Evolutionary conservation across 1,284 basidiomycete species (phyloP), one percentile per base, ranked within the genome.

Genomic region (Cutaneotrichosporon spelunceum): DNA sequence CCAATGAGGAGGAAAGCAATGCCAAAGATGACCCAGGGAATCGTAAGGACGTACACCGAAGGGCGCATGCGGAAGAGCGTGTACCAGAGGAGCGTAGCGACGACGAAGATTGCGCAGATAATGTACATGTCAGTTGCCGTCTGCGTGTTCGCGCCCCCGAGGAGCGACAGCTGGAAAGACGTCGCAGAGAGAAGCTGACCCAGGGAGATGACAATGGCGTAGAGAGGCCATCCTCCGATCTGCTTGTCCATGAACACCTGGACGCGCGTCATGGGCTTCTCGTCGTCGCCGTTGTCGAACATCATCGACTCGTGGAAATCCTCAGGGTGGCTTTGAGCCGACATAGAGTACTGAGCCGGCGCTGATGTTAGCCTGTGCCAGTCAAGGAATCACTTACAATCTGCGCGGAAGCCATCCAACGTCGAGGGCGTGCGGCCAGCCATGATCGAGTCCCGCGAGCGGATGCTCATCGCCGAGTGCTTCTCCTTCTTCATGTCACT

Each of bases 91-190:
- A 86, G 82, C 6, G 92, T 91, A 8, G 91, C 86, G 13, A 86
- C 90, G 50, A 93, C 81, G 82, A 94, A 94, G 67, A 95, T 78
- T 34, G 84, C 86, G 60, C 91, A 89, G 27, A 95, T 85, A 57
- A 94, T 90, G 74, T 94, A 95, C n/a, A 93, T 83, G 73, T 93
- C 89, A 34, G 89, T 68, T 69, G 88, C 83, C 62, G 87, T 85
- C 73, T 91, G 86, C 78, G 87, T 91, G 71, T 90, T 92, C 70
- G 87, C 85, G 59, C 92, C 92, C 26, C 89, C 88, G 39, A 94
- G 83, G 29, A 94, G 81, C 24, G 90, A 93, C 70, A 94, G 88
- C 80, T 95, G 92, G 86, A 94, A 95, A 74, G 91, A 93, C n/a
- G 91, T 93, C 24, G 66, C 68, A 49, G 59, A 67, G 66, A 84